Evolutionary conservation across 2,329 filamentous ascomycete species (phyloP).

Genomic region (Cercospora brassicicola): DNA sequence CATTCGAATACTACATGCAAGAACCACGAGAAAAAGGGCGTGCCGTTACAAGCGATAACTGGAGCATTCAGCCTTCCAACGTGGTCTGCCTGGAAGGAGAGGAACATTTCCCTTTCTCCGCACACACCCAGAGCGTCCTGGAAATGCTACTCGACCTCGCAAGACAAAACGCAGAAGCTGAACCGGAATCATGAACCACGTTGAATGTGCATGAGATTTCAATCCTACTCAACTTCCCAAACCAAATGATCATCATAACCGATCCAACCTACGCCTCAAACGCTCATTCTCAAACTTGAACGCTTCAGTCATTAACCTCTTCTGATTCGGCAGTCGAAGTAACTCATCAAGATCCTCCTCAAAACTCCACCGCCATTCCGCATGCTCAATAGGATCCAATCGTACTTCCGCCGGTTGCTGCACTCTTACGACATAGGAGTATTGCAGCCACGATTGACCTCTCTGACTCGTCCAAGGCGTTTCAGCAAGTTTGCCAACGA

Average conservation of each 20-base stretch:
- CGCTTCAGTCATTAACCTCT: slow-evolving; percentile 13
- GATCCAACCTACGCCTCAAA: not conserved
- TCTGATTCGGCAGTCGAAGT: slow-evolving; percentile 12
- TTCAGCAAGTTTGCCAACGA: slow-evolving; percentile 6
- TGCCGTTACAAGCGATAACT: slow-evolving; percentile 31
- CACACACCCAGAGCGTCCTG: slow-evolving; percentile 33
- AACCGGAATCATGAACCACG: not conserved
- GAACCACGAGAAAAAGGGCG: slow-evolving; percentile 33
- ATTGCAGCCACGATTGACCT: slow-evolving; percentile 10
- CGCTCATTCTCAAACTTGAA: slow-evolving; percentile 14
- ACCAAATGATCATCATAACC: not conserved
- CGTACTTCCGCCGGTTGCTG: slow-evolving; percentile 3
- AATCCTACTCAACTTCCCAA: not conserved
- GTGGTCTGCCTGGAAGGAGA: slow-evolving; percentile 41
- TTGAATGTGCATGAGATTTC: not conserved
- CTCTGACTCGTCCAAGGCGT: slow-evolving; percentile 6
- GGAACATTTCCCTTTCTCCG: slow-evolving; percentile 31
- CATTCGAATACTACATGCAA: slow-evolving; percentile 41
- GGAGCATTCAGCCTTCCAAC: slow-evolving; percentile 41
- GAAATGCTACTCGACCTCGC: slow-evolving; percentile 37
- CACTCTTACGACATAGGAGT: slow-evolving; percentile 14
- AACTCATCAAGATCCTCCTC: slow-evolving; percentile 9
- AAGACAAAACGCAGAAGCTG: slow-evolving; percentile 12
- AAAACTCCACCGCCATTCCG: slow-evolving; percentile 14
- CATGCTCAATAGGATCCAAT: slow-evolving; percentile 19